phyloP scores from a whole-genome alignment of 2,329 filamentous ascomycete species.

The Arthrobotrys iridis region DNA sequence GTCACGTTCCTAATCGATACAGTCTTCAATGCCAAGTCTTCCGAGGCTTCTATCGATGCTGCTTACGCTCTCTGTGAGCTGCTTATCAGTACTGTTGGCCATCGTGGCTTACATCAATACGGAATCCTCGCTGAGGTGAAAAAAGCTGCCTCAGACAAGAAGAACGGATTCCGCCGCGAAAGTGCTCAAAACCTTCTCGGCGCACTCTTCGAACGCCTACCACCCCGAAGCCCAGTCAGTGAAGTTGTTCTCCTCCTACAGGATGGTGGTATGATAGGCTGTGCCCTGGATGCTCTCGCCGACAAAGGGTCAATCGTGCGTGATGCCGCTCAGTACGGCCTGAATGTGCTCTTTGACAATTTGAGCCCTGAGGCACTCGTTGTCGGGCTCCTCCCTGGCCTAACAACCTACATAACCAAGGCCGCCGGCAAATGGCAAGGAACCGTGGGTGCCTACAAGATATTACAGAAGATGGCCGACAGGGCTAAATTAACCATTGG shows the following conservation, averaged over 20 bases:
- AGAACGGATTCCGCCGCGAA: constrained; percentile 84
- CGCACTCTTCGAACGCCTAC: constrained; percentile 87
- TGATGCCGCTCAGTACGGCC: constrained; percentile 90
- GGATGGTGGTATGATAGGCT: constrained; percentile 73
- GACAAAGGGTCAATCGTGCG: constrained; percentile 90
- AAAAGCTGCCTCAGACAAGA: constrained; percentile 84
- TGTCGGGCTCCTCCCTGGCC: constrained; percentile 79
- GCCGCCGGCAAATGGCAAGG: constrained; percentile 97
- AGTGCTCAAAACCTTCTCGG: constrained; percentile 88
- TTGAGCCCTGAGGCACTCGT: constrained; percentile 85
- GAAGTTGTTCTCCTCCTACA: constrained; percentile 60
- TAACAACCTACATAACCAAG: constrained; percentile 80
- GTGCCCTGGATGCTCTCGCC: constrained; percentile 78
- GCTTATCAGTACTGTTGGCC: constrained; percentile 65
- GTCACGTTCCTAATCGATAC: constrained; percentile 73
- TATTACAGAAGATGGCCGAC: constrained; percentile 92
- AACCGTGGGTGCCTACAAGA: constrained; percentile 82
- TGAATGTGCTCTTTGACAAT: constrained; percentile 85
- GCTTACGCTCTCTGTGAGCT: constrained; percentile 71
- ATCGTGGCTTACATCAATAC: constrained; percentile 64
- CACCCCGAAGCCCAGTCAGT: constrained; percentile 48
- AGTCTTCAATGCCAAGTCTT: constrained; percentile 65
- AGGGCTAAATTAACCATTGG: constrained; percentile 68
- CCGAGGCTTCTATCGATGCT: constrained; percentile 70
- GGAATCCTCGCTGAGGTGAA: constrained; percentile 66